Evolutionary conservation across 257 asterid species (phyloP), one percentile per base, ranked within the genome.

Genomic region (Fraxinus americana): DNA sequence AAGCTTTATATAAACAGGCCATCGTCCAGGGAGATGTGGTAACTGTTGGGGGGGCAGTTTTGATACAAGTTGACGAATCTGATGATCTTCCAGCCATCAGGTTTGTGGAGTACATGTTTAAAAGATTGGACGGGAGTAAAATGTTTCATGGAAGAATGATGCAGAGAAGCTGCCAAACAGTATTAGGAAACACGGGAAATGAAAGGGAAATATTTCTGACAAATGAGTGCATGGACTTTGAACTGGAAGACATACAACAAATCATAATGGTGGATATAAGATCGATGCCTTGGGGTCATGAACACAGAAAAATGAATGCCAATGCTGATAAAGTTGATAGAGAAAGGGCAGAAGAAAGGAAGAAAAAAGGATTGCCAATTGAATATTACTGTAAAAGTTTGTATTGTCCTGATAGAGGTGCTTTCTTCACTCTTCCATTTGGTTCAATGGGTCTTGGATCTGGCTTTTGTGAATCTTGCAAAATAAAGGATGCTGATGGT

Each of bases 301-400:
- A 93, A 85, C 87, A 90, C 79, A 88, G 98, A 79, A 95, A 86
- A 75, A 89, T 80, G 59, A 88, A 89, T 85, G 86, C 90, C 35
- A 77, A 82, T 75, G 88, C 87, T 72, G 98, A 93, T 66, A 93
- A 83, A 83, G 70, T 77, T 77, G 97, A 94, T 61, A 89, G 90
- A 85, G 90, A 89, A 81, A 89, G 89, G 77, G 97, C 94, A n/a
- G 97, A 93, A 76, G 99, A 95, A 67, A 85, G 93, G 84, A 92
- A 87, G 85, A 89, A 72, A 86, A 88, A 89, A 78, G 98, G 93
- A 5, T 82, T 91, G 77, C 87, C 92, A 21, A 77, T 80, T 70
- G 97, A 91, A 73, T 95, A 89, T 79, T 93, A 91, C 82, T 95
- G 99, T 86, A 90, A 84, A 89, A 95, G 97, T 82, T 80, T 95